phyloP scores from a whole-genome alignment of 805 yeast genomes.

The Metschnikowia lunata region DNA sequence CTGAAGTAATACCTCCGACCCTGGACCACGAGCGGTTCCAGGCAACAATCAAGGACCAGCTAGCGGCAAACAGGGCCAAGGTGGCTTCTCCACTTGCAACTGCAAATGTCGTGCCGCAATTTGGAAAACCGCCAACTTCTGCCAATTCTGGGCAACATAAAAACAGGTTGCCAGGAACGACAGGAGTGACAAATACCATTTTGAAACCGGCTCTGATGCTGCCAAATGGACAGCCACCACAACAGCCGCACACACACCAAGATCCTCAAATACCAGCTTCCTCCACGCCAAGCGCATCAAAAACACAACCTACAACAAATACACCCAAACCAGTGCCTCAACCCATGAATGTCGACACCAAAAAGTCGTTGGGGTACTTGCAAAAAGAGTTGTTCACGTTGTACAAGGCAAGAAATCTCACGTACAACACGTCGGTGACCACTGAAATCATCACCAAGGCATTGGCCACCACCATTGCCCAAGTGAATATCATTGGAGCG shows the following conservation, averaged over 20 bases:
- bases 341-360: slow-evolving; percentile 54
- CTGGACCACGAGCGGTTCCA: slow-evolving; percentile 2
- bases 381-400: slow-evolving; percentile 82
- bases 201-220: background rate
- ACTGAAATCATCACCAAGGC: slow-evolving; percentile 86
- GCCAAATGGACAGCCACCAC: background rate
- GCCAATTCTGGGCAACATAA: background rate
- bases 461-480: slow-evolving; percentile 87
- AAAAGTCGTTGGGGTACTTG: slow-evolving; percentile 72
- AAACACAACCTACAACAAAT: background rate
- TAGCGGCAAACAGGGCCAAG: slow-evolving; percentile 43
- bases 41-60: slow-evolving; percentile 40
- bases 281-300: background rate
- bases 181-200: background rate
- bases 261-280: background rate
- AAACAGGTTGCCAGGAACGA: background rate
- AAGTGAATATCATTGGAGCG: slow-evolving; percentile 83
- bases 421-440: slow-evolving; percentile 75
- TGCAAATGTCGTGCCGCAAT: slow-evolving; percentile 6
- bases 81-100: slow-evolving; percentile 6
- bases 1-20: background rate
- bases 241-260: background rate
- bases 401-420: slow-evolving; percentile 66
- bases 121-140: slow-evolving; percentile 8
- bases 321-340: slow-evolving; percentile 8